Conservation (phyloP, 2,329 filamentous ascomycete genomes). For the Ceratocystiopsis brevicomis region DNA sequence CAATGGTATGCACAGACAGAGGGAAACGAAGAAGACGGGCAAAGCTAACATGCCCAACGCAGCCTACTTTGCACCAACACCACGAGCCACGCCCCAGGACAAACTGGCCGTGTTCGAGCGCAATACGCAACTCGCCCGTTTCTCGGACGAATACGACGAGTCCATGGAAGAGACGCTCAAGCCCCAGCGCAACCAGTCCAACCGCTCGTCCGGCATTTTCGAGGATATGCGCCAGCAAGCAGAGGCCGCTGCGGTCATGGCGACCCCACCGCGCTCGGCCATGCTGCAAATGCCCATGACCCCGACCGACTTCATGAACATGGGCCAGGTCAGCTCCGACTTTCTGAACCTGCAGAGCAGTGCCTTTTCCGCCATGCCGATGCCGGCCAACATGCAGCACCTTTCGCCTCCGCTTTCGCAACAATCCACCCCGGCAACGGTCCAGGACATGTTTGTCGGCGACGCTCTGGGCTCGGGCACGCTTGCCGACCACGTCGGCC, state of each 20-base stretch:
- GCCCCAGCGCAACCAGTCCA: slow-evolving; percentile 22
- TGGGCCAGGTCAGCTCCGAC: slow-evolving; percentile 16
- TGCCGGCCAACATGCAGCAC: slow-evolving; percentile 17
- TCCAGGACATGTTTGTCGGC: slow-evolving; percentile 19
- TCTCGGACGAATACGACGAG: slow-evolving; percentile 42
- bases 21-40: too few species aligned
- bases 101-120: slow-evolving; percentile 21
- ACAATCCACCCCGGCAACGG: slow-evolving; percentile 31
- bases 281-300: slow-evolving; percentile 32
- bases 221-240: slow-evolving; percentile 38
- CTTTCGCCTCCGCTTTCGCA: slow-evolving; percentile 31
- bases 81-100: slow-evolving; percentile 42
- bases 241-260: slow-evolving; percentile 24
- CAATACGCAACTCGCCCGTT: slow-evolving; percentile 24
- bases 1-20: slow-evolving; percentile 27
- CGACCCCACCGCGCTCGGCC: slow-evolving; percentile 36
- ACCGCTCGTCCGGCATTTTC: slow-evolving; percentile 32
- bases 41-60: background rate
- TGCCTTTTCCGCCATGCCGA: slow-evolving; percentile 16
- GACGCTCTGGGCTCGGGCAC: slow-evolving; percentile 12
- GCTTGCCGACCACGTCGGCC: slow-evolving; percentile 4
- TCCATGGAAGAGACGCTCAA: slow-evolving; percentile 50
- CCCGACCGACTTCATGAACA: slow-evolving; percentile 35
- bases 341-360: slow-evolving; percentile 17
- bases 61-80: slow-evolving; percentile 50